phyloP scores from a whole-genome alignment of 2,329 filamentous ascomycete genomes.

The Trichoderma atroviride region DNA sequence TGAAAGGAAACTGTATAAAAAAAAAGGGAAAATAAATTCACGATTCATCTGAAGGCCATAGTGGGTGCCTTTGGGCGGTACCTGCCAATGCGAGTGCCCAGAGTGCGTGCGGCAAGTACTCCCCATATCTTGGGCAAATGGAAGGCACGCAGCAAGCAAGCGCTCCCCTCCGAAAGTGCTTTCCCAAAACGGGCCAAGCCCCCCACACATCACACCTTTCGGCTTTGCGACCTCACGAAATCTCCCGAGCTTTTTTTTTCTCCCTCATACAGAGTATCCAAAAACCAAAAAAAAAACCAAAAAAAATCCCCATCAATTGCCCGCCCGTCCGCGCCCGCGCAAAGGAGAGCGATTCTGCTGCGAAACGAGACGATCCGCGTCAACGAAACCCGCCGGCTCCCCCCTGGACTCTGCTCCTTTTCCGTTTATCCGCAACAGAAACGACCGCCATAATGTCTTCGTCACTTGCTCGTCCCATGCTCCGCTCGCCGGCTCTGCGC shows the following conservation, averaged over 20 bases:
- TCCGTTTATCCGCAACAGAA: conserved; percentile 18
- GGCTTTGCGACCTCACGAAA: conserved; percentile 43
- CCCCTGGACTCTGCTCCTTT: neutral
- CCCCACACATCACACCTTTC: conserved; percentile 29
- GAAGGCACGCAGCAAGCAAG: neutral
- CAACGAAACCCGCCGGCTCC: neutral
- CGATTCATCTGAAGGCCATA: neutral
- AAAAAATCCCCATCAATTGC: conserved; percentile 43
- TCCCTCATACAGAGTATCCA: conserved; percentile 33
- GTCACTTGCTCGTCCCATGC: conserved; percentile 47
- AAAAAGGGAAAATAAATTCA: neutral
- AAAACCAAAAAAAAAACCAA: conserved; percentile 15
- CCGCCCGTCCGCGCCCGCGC: conserved; percentile 28
- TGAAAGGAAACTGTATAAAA: neutral
- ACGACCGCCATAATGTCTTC: conserved; percentile 36
- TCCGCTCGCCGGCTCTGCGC: conserved; percentile 51
- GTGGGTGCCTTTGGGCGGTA: neutral
- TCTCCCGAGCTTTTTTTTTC: conserved; percentile 53
- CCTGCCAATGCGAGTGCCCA: neutral
- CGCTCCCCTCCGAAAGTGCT: conserved; percentile 20
- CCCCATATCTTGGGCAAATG: neutral
- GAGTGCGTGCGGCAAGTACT: neutral
- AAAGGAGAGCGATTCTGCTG: conserved; percentile 18
- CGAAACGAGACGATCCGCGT: conserved; percentile 17
- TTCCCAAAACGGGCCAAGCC: conserved; percentile 40